phyloP scores from a whole-genome alignment of 805 yeast genomes.

The Yarrowia porcina region DNA sequence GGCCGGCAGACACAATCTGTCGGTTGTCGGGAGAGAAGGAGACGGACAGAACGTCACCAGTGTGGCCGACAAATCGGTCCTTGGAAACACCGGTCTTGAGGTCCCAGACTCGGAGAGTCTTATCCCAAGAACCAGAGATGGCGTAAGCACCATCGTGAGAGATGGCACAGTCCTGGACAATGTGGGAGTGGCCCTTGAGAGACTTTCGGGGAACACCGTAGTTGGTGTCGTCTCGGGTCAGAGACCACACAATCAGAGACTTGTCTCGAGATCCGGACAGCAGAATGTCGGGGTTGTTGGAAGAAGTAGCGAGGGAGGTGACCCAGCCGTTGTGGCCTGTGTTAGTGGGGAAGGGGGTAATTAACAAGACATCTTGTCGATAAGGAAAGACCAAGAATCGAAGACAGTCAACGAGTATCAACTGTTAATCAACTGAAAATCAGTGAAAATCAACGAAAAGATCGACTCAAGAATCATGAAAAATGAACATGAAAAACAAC shows the following conservation, averaged over 20 bases:
- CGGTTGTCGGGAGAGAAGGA: constrained; percentile 95
- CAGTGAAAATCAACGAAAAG: background rate
- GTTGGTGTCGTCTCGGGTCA: constrained; percentile 92
- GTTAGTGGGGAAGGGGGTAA: background rate
- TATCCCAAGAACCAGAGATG: constrained; percentile 99
- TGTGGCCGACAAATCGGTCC: constrained; percentile 97
- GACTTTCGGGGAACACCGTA: constrained; percentile 98
- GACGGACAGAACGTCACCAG: constrained; percentile 94
- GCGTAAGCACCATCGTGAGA: constrained; percentile 98
- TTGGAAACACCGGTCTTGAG: constrained; percentile 89
- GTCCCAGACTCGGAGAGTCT: constrained; percentile 98
- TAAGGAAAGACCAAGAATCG: background rate
- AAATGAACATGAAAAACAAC: no score
- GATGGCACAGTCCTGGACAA: constrained; percentile 95
- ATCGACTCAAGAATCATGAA: no score
- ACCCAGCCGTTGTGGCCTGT: constrained; percentile 90
- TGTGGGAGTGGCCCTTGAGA: constrained; percentile 98
- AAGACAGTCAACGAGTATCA: background rate
- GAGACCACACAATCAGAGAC: constrained; percentile 96
- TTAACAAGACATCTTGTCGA: background rate
- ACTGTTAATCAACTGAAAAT: background rate
- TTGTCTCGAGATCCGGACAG: constrained; percentile 99
- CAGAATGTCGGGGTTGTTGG: constrained; percentile 96
- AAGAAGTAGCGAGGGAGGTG: constrained; percentile 96
- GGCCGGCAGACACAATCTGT: constrained; percentile 97